Evolutionary conservation across 768 basidiomycete species (phyloP).

Genomic region (Mrakia gelida): DNA sequence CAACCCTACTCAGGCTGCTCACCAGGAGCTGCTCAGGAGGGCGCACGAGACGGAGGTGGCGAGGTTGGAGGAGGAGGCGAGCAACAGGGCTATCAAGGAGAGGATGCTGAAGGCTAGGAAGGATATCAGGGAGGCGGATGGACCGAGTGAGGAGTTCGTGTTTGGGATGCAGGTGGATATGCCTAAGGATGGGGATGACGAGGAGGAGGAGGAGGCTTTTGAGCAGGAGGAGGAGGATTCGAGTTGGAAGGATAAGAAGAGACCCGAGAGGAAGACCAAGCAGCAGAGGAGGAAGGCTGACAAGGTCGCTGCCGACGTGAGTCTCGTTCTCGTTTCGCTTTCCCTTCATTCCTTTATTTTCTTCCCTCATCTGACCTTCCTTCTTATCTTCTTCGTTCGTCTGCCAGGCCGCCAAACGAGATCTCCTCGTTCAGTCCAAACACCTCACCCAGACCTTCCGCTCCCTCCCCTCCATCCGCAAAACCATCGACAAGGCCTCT

Average conservation of each 20-base stretch:
- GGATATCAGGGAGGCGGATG: conserved; percentile 47
- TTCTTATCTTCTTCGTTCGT: background rate
- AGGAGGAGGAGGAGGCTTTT: conserved; percentile 44
- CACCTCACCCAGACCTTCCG: conserved; percentile 59
- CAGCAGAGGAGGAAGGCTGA: conserved; percentile 67
- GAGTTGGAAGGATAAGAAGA: conserved; percentile 34
- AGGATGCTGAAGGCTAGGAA: conserved; percentile 54
- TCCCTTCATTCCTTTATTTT: background rate
- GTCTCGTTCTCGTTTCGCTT: conserved; percentile 32
- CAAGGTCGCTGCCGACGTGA: conserved; percentile 61
- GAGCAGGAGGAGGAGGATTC: conserved; percentile 44
- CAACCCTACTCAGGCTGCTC: conserved; percentile 71
- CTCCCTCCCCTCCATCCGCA: conserved; percentile 55
- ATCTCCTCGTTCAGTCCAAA: conserved; percentile 45
- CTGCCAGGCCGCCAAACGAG: conserved; percentile 22
- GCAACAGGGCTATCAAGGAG: conserved; percentile 54
- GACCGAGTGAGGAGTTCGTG: conserved; percentile 58
- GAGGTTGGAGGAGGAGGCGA: conserved; percentile 54
- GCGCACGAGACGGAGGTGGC: conserved; percentile 66
- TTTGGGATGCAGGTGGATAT: conserved; percentile 37
- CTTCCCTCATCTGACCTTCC: background rate
- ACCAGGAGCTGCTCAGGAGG: conserved; percentile 63
- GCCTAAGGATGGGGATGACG: conserved; percentile 33
- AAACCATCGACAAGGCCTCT: conserved; percentile 39
- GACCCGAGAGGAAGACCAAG: conserved; percentile 52